phyloP scores from a whole-genome alignment of 306 rosid genomes.

The Citrullus amarus region DNA sequence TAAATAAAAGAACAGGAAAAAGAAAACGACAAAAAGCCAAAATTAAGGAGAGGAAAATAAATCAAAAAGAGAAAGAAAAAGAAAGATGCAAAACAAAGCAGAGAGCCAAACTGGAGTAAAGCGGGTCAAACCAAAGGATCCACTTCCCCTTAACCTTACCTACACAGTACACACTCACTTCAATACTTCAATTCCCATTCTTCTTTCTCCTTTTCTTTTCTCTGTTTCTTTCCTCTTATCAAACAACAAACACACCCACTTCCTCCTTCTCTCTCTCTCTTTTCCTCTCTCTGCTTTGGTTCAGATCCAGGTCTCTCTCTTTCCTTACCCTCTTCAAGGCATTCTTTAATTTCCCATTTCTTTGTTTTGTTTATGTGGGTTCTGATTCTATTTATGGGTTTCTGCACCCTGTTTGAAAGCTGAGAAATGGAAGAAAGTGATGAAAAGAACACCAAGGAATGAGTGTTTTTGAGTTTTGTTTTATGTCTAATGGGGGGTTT shows the following conservation, averaged over 20 bases:
- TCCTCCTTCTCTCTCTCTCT: slow-evolving; percentile 18
- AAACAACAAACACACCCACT: slow-evolving; percentile 5
- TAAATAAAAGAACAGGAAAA: slow-evolving; percentile 8
- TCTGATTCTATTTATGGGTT: slow-evolving; percentile 10
- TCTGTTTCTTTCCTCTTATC: background rate
- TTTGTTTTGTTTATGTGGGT: background rate
- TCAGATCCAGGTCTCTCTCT: slow-evolving; percentile 63
- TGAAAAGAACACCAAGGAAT: background rate
- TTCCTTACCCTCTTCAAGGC: background rate
- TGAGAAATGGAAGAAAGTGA: background rate
- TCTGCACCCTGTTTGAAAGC: background rate
- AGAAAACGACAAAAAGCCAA: slow-evolving; percentile 7
- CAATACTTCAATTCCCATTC: background rate
- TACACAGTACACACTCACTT: background rate
- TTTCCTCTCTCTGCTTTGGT: background rate
- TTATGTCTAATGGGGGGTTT: background rate
- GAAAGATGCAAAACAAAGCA: background rate
- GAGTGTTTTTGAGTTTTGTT: background rate
- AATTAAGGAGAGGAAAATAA: background rate
- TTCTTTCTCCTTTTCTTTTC: background rate
- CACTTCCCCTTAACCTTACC: slow-evolving; percentile 7
- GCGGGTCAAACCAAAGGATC: slow-evolving; percentile 47
- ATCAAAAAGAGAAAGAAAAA: background rate
- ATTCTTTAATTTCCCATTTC: background rate
- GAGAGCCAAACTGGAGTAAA: background rate